Evolutionary conservation across 1,139 yeast genomes (phyloP).

Genomic region (Yamadazyma diospyri): DNA sequence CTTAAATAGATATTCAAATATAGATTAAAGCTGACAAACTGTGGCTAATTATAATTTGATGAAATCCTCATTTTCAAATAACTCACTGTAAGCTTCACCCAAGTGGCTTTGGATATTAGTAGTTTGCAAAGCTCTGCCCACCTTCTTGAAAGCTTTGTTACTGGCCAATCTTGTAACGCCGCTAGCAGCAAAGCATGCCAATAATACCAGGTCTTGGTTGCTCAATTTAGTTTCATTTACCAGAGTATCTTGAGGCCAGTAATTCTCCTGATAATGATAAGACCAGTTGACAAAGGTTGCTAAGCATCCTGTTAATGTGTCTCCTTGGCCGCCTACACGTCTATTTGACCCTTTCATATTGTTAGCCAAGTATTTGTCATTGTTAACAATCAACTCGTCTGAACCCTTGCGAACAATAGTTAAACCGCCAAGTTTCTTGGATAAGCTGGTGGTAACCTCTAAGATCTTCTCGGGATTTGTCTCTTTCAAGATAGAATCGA

Average conservation of each 20-base stretch:
- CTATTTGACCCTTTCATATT: conserved; percentile 54
- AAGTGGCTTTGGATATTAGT: conserved; percentile 71
- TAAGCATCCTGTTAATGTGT: conserved; percentile 42
- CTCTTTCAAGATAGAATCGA: conserved; percentile 29
- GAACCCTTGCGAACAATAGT: conserved; percentile 72
- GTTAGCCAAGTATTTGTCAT: conserved; percentile 36
- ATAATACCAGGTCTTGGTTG: conserved; percentile 41
- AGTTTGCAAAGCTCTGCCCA: conserved; percentile 82
- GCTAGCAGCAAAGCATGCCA: conserved; percentile 77
- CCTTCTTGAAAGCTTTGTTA: conserved; percentile 55
- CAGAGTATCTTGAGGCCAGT: conserved; percentile 46
- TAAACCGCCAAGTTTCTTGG: conserved; percentile 57
- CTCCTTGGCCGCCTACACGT: conserved; percentile 50
- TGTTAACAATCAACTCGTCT: conserved; percentile 59
- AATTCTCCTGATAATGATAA: conserved; percentile 48
- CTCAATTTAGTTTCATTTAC: conserved; percentile 19
- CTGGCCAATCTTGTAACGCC: conserved; percentile 66
- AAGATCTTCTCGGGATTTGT: conserved; percentile 19
- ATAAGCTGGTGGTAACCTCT: conserved; percentile 40
- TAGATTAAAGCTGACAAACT: too few species aligned
- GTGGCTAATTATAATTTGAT: conserved; percentile 12
- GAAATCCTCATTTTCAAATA: conserved; percentile 32
- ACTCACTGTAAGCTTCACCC: conserved; percentile 56
- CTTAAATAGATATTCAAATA: too few species aligned
- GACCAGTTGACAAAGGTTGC: conserved; percentile 45